phyloP scores from a whole-genome alignment of 768 basidiomycete genomes.

The Boletellus ananiceps region DNA sequence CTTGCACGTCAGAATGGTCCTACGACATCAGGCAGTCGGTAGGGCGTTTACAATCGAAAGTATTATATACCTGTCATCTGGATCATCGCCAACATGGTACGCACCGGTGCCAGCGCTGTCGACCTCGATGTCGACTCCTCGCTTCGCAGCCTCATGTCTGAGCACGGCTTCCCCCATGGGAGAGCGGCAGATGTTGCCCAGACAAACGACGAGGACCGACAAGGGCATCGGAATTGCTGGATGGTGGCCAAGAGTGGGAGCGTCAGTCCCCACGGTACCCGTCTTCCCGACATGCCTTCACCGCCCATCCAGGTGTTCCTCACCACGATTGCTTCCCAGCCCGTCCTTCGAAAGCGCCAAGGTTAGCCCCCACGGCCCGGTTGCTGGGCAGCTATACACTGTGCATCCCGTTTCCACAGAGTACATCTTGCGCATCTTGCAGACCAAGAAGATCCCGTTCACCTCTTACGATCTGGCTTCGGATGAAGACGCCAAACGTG shows the following conservation, averaged over 20 bases:
- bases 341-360: constrained; percentile 73
- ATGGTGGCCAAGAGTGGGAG: background rate
- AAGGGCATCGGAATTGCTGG: constrained; percentile 27
- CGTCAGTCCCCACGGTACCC: constrained; percentile 2
- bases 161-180: constrained; percentile 93
- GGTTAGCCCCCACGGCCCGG: constrained; percentile 37
- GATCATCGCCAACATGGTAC: constrained; percentile 80
- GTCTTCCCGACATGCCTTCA: constrained; percentile 52
- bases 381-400: background rate
- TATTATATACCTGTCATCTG: constrained; percentile 65
- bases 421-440: constrained; percentile 75
- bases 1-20: constrained; percentile 65
- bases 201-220: constrained; percentile 70
- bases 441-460: constrained; percentile 82
- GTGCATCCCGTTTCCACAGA: constrained; percentile 39
- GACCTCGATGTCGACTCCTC: constrained; percentile 62
- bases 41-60: background rate
- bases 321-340: constrained; percentile 85
- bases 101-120: constrained; percentile 84
- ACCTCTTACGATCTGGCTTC: constrained; percentile 82
- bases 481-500: constrained; percentile 70
- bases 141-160: constrained; percentile 57
- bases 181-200: constrained; percentile 85
- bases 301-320: constrained; percentile 78
- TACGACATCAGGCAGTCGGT: constrained; percentile 22